Conservation (phyloP, 169 alveolate genomes). For the Plasmodium relictum region DNA sequence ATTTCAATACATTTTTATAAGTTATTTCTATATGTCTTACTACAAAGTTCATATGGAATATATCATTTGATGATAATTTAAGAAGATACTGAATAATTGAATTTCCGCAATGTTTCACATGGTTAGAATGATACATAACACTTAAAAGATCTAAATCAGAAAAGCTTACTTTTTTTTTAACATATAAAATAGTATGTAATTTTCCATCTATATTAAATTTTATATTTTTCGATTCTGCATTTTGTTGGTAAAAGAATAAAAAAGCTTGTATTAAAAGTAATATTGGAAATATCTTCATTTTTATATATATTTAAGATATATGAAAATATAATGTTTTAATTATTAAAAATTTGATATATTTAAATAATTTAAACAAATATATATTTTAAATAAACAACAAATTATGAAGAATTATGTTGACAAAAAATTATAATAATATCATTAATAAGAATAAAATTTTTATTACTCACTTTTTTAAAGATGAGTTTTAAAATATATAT, state of each 20-base stretch:
- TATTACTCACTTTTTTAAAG: too few species aligned
- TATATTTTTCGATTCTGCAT: slow-evolving; percentile 22
- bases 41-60: background rate
- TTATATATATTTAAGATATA: too few species aligned
- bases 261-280: slow-evolving; percentile 2
- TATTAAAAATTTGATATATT: too few species aligned
- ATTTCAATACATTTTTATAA: slow-evolving; percentile 21
- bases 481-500: too few species aligned
- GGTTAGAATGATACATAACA: slow-evolving; percentile 44
- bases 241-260: background rate
- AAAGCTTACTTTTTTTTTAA: slow-evolving; percentile 23
- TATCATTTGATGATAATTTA: slow-evolving; percentile 2
- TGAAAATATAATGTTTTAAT: too few species aligned
- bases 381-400: too few species aligned
- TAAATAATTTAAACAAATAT: too few species aligned
- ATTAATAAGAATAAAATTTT: too few species aligned
- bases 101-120: slow-evolving; percentile 48
- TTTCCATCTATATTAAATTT: slow-evolving; percentile 26
- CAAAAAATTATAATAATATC: too few species aligned
- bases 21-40: slow-evolving; percentile 18
- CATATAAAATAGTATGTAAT: slow-evolving; percentile 24
- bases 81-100: slow-evolving; percentile 2
- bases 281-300: slow-evolving; percentile 21
- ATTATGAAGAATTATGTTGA: too few species aligned
- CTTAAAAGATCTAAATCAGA: slow-evolving; percentile 28